Conservation (phyloP, 257 asterid genomes). For the Solanum pennellii region DNA sequence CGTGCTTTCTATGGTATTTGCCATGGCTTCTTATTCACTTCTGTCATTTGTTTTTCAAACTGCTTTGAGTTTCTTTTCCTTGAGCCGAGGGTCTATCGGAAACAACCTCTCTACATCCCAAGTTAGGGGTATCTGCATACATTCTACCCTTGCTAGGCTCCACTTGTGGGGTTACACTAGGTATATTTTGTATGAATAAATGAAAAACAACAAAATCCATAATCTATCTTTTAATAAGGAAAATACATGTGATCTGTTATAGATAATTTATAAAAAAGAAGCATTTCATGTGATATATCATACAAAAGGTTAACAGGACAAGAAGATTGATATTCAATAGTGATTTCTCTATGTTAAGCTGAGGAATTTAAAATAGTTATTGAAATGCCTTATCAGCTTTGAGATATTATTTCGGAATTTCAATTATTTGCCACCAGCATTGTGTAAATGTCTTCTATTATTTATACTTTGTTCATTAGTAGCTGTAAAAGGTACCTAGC, state of each 20-base stretch:
- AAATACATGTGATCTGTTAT: neutral
- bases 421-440: neutral
- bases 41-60: neutral
- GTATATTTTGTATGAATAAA: neutral
- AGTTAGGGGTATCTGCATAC: neutral
- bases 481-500: slow-evolving; percentile 5
- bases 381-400: neutral
- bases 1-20: neutral
- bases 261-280: neutral
- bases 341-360: neutral
- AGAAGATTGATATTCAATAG: neutral
- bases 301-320: neutral
- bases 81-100: neutral
- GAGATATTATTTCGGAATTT: neutral
- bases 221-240: neutral
- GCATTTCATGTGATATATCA: neutral
- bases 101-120: neutral
- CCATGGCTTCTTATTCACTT: neutral
- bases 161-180: neutral
- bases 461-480: neutral
- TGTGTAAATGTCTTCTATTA: neutral
- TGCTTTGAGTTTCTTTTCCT: neutral
- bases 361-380: neutral
- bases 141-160: neutral
- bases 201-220: neutral